Base-by-base conservation (phyloP, 148 eudicot species). In the Suaeda aralocaspica region DNA sequence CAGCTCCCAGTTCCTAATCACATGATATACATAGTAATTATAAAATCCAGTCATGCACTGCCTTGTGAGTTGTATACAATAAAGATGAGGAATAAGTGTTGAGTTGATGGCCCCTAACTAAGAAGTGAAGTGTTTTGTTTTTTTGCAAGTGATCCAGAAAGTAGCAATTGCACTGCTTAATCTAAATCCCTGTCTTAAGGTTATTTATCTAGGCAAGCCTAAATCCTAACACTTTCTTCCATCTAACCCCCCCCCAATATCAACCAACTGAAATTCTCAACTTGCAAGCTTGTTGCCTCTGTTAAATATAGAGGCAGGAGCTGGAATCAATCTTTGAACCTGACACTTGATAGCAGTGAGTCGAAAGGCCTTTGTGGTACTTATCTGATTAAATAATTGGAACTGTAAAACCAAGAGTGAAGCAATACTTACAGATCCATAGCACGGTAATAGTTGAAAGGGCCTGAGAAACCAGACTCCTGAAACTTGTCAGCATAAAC, bases 401-500 rank as follows among this genome's bases (percentile, higher is more conserved):
- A 59, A 3, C 9, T 15, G 36, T 31, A 24, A 46, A 42, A 6
- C 15, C 30, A 16, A 21, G 36, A 33, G 3, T 34, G 5, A 48
- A 0, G 33, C 18, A 46, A 3, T 3, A 66, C 86, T 78, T 69
- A 83, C 90, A 80, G 75, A 77, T 86, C 84, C 72, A 86, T 78
- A 42, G 87, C 86, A 22, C 87, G 87, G 60, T 82, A 86, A 64
- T 82, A 82, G 74, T 84, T 86, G 76, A 86, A 69, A 28, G 78
- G 79, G 9, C 84, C 90, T 6, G 84, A 84, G 76, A 86, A 86
- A 21, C 90, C 87, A 30, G 87, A 80, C 68, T 86, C 80, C 72
- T 76, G 76, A 76, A 80, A 86, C 72, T 82, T 86, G 67, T 81
- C 84, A 1, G 90, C 90, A 28, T 76, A 76, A 50, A 80, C 79